Percentiles rank a stretch among this genome's conserved stretches.
phyloP scores from a whole-genome alignment of 306 rosid genomes.

The Delonix regia region DNA sequence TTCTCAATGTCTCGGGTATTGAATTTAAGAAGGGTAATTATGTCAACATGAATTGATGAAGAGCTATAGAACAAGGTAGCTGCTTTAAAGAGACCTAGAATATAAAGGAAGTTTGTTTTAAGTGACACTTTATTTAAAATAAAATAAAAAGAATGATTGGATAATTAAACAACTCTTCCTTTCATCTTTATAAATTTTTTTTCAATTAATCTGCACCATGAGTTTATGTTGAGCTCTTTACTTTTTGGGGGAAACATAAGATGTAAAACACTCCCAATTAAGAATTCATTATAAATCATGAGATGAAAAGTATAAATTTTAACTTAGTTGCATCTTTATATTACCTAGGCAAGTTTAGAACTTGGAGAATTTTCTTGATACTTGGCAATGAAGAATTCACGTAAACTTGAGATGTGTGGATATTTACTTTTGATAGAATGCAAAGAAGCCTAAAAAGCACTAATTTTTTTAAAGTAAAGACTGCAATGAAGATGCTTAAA shows the following conservation, averaged over 20 bases:
- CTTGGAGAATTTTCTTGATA: conserved; percentile 89
- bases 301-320: conserved; percentile 21
- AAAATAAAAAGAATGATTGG: too few relatives aligned
- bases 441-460: conserved; percentile 81
- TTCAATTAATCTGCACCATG: too few relatives aligned
- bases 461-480: conserved; percentile 14
- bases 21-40: background rate
- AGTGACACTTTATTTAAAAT: too few relatives aligned
- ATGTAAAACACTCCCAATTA: conserved; percentile 18
- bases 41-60: background rate
- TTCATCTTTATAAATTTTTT: too few relatives aligned
- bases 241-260: background rate
- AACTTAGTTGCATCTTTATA: conserved; percentile 30
- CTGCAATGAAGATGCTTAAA: background rate
- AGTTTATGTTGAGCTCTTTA: too few relatives aligned
- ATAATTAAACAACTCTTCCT: background rate
- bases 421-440: conserved; percentile 96
- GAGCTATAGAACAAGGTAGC: background rate
- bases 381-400: conserved; percentile 90
- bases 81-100: background rate
- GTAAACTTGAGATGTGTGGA: conserved; percentile 79
- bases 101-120: too few relatives aligned
- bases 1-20: background rate
- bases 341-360: conserved; percentile 99
- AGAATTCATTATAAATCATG: conserved; percentile 24